phyloP scores from a whole-genome alignment of 1,139 yeast genomes.

The Kodamaea fungicola region DNA sequence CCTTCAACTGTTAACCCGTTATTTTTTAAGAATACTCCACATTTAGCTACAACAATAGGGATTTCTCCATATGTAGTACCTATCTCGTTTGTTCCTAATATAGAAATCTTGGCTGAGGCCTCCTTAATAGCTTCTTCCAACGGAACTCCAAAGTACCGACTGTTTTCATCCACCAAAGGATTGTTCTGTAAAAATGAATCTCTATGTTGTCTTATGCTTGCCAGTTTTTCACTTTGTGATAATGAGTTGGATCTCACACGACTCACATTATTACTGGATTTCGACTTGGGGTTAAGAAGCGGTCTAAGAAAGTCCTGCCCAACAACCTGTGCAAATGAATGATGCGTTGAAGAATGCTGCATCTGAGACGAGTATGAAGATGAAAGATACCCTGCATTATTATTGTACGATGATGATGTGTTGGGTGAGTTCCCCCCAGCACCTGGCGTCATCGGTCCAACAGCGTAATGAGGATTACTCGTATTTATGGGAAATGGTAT shows the following conservation, averaged over 20 bases:
- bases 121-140: conserved; percentile 65
- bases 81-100: conserved; percentile 49
- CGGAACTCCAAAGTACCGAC: conserved; percentile 81
- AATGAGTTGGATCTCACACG: conserved; percentile 38
- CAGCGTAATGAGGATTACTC: conserved; percentile 7
- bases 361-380: conserved; percentile 8
- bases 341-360: conserved; percentile 6
- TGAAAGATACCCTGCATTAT: conserved; percentile 3
- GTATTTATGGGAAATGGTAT: conserved; percentile 9
- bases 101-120: conserved; percentile 73
- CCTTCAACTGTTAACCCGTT: conserved; percentile 82
- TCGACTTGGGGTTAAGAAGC: conserved; percentile 45
- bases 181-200: conserved; percentile 51
- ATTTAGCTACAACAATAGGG: conserved; percentile 91
- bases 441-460: conserved; percentile 2
- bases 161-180: conserved; percentile 44
- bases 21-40: conserved; percentile 81
- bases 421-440: conserved; percentile 2
- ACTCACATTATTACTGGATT: conserved; percentile 48
- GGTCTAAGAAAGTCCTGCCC: conserved; percentile 42
- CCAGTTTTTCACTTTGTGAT: conserved; percentile 29
- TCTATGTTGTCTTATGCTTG: conserved; percentile 49
- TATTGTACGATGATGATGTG: background rate
- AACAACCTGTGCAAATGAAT: conserved; percentile 8
- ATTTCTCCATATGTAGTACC: conserved; percentile 72